These are phyloP conservation scores for Gossypium herbaceum DNA, from an alignment of 345 rosid species.

Conservation along the genomic window DNA sequence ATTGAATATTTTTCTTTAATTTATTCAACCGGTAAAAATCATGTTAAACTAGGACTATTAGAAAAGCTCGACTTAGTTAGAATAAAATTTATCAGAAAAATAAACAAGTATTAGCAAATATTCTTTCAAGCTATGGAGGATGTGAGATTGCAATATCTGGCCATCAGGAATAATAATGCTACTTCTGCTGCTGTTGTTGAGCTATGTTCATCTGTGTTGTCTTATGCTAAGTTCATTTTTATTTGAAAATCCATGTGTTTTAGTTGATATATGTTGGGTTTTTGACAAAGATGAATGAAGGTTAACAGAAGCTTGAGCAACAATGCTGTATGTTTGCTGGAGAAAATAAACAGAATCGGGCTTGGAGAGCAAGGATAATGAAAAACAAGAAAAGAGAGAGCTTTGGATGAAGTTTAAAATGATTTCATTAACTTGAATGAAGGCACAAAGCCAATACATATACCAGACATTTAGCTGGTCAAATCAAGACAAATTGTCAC, in stretches of 20 bases:
- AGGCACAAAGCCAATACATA: too few species aligned
- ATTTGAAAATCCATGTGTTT: background rate
- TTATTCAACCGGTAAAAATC: background rate
- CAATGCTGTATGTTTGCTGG: too few species aligned
- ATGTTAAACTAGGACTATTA: background rate
- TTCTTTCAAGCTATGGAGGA: background rate
- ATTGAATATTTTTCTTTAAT: background rate
- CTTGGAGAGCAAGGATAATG: too few species aligned
- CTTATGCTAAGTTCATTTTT: background rate
- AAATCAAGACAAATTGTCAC: too few species aligned
- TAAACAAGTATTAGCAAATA: background rate
- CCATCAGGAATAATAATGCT: background rate
- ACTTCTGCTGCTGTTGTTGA: background rate
- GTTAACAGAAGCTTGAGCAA: too few species aligned
- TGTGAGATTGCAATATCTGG: background rate
- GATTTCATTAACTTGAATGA: too few species aligned
- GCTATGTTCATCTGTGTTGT: background rate
- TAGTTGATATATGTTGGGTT: background rate
- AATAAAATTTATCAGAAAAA: background rate
- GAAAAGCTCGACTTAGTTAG: background rate
- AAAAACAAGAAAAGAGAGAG: too few species aligned
- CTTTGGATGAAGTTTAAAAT: too few species aligned
- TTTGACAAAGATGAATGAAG: too few species aligned
- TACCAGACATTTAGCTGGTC: too few species aligned
- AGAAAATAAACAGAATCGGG: too few species aligned